Evolutionary conservation across 1,284 basidiomycete species (phyloP).

Genomic region (Amylostereum areolatum): DNA sequence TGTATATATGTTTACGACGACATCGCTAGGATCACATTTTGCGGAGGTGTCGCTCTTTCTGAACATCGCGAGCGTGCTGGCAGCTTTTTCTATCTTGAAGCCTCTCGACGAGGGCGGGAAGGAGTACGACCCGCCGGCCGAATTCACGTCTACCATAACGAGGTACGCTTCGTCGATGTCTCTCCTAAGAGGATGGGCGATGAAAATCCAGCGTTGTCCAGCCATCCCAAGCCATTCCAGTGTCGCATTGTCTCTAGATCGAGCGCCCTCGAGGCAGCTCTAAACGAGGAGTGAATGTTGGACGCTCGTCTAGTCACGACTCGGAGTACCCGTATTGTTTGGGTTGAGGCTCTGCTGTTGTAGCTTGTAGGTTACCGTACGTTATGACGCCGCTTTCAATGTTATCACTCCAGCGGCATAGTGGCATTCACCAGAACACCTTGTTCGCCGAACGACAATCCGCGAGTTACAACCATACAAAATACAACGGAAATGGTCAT

Average conservation of each 20-base stretch:
- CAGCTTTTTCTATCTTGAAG: not conserved
- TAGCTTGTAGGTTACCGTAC: no score
- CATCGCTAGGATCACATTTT: not conserved
- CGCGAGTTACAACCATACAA: no score
- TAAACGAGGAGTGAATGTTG: no score
- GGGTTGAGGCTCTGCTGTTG: no score
- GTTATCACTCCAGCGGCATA: no score
- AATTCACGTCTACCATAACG: not conserved
- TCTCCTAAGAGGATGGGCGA: not conserved
- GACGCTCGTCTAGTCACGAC: no score
- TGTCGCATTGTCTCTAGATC: not conserved
- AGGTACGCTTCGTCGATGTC: not conserved
- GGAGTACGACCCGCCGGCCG: not conserved
- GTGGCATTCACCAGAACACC: no score
- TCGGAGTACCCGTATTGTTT: no score
- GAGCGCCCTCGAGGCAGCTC: no score
- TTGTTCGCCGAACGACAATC: no score
- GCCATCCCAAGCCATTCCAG: not conserved
- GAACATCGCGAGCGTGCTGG: not conserved
- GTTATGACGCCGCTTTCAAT: no score
- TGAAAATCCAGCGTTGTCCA: not conserved
- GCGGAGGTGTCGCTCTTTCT: not conserved
- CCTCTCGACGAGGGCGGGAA: not conserved
- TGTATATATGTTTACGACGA: not conserved
- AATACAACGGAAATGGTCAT: no score